Evolutionary conservation across 495 filamentous ascomycete genomes (phyloP), one percentile per base, ranked within the genome.

Genomic region (Acidomyces sp.): DNA sequence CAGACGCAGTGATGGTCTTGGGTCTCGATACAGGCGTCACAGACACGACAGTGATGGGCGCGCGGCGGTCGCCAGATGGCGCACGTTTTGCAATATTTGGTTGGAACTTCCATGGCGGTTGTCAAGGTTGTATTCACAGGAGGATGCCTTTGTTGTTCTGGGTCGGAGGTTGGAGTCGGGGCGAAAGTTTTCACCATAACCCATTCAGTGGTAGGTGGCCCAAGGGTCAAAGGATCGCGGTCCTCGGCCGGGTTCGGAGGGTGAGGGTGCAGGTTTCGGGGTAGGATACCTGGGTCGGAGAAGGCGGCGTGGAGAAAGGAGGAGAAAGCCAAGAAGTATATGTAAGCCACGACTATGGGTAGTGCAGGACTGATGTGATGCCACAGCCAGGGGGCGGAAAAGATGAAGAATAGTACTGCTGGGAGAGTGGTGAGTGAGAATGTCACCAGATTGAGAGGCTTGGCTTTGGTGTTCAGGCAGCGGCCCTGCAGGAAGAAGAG

Each of bases 1-100:
- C 92, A 97, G 16, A 96, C 85, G 53, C 90, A 97, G 64, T 97
- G 90, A 53, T 97, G 90, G 55, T 97, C 90, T 49, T 95, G 86
- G 0, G 88, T 95, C 57, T 97, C 90, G 32, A 97, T 74, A 57
- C 90, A 97, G 55, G 88, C 93, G 61, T 97, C 87, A 56, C 90
- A 97, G 22, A 93, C 67, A 39, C 92, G 84, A 62, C 90, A 97
- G 59, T 97, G 90, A 55, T 96, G 92, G 49, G 82, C 85, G 20
- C 90, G 79, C 29, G 87, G 86, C 26, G 90, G 90, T 2, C 90
- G 82, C 90, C 90, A 97, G 46, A 96, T 83, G 51, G 81, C 81
- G 63, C 90, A 97, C 7, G 85, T 88, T 57, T 85, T 92, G 68
- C 90, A 97, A 60, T 90, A 95, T 60, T 97, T 97, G 42, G 84